Percentiles rank a stretch among this genome's conserved stretches.
Evolutionary conservation across 176 grass and related monocot species (phyloP).

Genomic region (Cocos nucifera): DNA sequence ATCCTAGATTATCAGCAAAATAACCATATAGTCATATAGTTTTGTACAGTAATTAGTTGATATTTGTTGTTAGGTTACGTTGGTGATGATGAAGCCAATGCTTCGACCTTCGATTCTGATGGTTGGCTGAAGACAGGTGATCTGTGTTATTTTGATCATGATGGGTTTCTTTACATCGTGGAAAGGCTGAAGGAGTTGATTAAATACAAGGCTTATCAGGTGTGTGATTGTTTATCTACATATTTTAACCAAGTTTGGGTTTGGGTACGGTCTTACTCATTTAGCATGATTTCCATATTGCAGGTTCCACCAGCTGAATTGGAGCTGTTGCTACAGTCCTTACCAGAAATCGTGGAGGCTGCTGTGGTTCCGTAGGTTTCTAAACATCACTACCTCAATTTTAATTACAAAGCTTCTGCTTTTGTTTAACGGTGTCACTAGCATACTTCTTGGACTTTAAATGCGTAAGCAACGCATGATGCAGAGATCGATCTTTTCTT

Average conservation of each 20-base stretch:
- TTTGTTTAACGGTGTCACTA: no score
- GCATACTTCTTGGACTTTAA: no score
- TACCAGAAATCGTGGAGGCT: slow-evolving; percentile 45
- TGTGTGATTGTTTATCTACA: not conserved
- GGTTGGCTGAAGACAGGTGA: slow-evolving; percentile 82
- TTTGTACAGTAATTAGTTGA: no score
- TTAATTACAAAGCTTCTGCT: not conserved
- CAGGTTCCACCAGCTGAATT: slow-evolving; percentile 81
- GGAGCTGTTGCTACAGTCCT: slow-evolving; percentile 53
- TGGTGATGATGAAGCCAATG: slow-evolving; percentile 58
- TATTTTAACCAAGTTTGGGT: not conserved
- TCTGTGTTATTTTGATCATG: slow-evolving; percentile 59
- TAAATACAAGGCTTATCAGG: slow-evolving; percentile 95
- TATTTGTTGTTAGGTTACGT: slow-evolving; percentile 38
- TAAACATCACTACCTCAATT: not conserved
- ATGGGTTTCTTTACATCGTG: slow-evolving; percentile 53
- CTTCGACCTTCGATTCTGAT: slow-evolving; percentile 33
- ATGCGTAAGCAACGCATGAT: no score
- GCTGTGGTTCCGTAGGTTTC: slow-evolving; percentile 68
- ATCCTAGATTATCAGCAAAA: no score
- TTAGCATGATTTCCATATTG: slow-evolving; percentile 2
- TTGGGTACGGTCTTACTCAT: no score
- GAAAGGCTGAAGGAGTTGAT: slow-evolving; percentile 77
- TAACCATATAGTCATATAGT: no score
- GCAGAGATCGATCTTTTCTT: no score